Evolutionary conservation across 2,329 filamentous ascomycete species (phyloP).

Genomic region (Colletotrichum tropicale): DNA sequence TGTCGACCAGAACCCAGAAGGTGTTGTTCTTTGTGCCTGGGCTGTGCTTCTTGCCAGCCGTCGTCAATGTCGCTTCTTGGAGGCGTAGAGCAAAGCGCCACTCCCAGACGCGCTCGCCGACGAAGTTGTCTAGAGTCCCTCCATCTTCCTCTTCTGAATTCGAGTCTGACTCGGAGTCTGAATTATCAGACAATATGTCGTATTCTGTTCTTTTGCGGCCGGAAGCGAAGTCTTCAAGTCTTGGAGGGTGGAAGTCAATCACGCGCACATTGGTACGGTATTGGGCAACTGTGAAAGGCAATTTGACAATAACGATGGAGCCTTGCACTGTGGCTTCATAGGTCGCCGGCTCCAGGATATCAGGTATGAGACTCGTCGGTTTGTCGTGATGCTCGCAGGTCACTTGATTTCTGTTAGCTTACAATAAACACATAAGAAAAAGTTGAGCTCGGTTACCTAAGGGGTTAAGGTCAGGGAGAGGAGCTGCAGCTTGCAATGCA

Average conservation of each 20-base stretch:
- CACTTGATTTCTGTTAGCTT: constrained; percentile 34
- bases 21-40: constrained; percentile 25
- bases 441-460: constrained; percentile 26
- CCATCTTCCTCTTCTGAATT: constrained; percentile 29
- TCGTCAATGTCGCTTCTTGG: constrained; percentile 63
- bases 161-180: constrained; percentile 30
- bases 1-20: constrained; percentile 74
- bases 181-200: constrained; percentile 52
- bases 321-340: constrained; percentile 49
- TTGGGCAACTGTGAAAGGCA: constrained; percentile 78
- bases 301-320: constrained; percentile 34
- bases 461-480: constrained; percentile 32
- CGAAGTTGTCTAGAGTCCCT: constrained; percentile 26
- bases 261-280: constrained; percentile 77
- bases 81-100: constrained; percentile 85
- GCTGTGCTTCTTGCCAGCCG: constrained; percentile 36
- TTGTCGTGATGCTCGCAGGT: constrained; percentile 49
- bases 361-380: constrained; percentile 36
- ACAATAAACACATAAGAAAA: not conserved
- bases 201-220: constrained; percentile 50
- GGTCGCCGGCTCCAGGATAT: constrained; percentile 41
- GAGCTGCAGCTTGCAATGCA: constrained; percentile 26
- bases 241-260: constrained; percentile 77
- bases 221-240: constrained; percentile 73
- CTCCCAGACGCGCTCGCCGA: constrained; percentile 62